Base-by-base conservation (phyloP, 2,329 filamentous ascomycete species). In the Claviceps pazoutovae region DNA sequence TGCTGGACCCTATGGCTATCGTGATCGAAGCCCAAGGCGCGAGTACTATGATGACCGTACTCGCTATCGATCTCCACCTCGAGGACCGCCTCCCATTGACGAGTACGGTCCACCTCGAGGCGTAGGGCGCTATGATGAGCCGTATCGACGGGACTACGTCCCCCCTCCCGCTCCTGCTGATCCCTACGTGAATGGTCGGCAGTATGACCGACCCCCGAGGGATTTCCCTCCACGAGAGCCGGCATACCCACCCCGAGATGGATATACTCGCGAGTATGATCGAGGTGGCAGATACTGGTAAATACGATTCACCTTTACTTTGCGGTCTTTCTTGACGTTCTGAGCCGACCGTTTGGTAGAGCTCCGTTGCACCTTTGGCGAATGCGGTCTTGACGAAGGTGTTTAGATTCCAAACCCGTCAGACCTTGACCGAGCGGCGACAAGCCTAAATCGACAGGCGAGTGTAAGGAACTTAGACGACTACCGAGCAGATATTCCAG, bases 31-130 rank as follows among this genome's bases (percentile, higher is more conserved):
- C 62, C 85, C 85, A 53, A 84, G 85, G 54, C 84, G 88, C 59
- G 86, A 91, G 55, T 95, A 95, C 70, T 95, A 96, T 69, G 84
- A 88, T 46, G 87, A 91, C 57, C 82, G 85, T 63, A 82, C 86
- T 60, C 80, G 84, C 48, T 89, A 90, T 62, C 84, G 88, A 53
- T 88, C 87, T 52, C 88, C 88, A 55, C 85, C 86, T 45, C 84
- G 86, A 58, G 83, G 84, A 21, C 53, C 53, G 6, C 43, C 51
- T 21, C 83, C 85, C 45, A 74, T 86, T 56, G 84, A 90, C 55
- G 89, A 95, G 62, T 93, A 95, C 55, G 71, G 71, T 59, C 80
- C 82, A 51, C 80, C 82, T 57, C 79, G 84, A 56, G 75, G 78
- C 58, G 30, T 34, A 11, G 30, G 30, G 30, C 73, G 84, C 53